Evolutionary conservation across 192 early-diverging fungal species (phyloP).

Genomic region (Mortierella hygrophila): DNA sequence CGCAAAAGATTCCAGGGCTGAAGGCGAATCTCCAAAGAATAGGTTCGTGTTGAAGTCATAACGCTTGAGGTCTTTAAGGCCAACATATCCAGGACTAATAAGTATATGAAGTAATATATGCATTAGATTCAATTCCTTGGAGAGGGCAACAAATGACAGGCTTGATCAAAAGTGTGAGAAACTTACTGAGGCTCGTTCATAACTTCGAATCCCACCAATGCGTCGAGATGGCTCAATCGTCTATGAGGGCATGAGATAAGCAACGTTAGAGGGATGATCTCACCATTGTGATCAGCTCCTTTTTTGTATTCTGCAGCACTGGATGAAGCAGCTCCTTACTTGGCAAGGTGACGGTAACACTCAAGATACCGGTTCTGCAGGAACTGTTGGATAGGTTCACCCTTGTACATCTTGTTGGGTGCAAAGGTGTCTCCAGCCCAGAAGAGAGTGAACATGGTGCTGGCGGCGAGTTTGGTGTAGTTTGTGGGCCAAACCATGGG

Average conservation of each 20-base stretch:
- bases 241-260: slow-evolving; percentile 31
- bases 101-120: not conserved
- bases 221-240: slow-evolving; percentile 70
- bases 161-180: not conserved
- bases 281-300: not conserved
- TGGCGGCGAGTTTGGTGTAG: slow-evolving; percentile 85
- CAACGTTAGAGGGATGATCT: not conserved
- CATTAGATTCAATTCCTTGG: slow-evolving; percentile 4
- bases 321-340: slow-evolving; percentile 33
- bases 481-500: slow-evolving; percentile 91
- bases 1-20: slow-evolving; percentile 80
- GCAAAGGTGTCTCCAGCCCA: slow-evolving; percentile 84
- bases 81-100: slow-evolving; percentile 78
- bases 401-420: slow-evolving; percentile 71
- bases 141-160: slow-evolving; percentile 2
- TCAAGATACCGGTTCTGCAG: slow-evolving; percentile 75
- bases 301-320: not conserved
- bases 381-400: slow-evolving; percentile 73
- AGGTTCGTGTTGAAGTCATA: slow-evolving; percentile 77
- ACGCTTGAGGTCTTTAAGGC: slow-evolving; percentile 64
- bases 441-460: slow-evolving; percentile 90
- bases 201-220: slow-evolving; percentile 84
- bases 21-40: slow-evolving; percentile 77
- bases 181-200: slow-evolving; percentile 80
- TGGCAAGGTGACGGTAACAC: slow-evolving; percentile 77